Evolutionary conservation across 2,329 filamentous ascomycete species (phyloP), one percentile per base, ranked within the genome.

Genomic region (Neopestalotiopsis sp.): DNA sequence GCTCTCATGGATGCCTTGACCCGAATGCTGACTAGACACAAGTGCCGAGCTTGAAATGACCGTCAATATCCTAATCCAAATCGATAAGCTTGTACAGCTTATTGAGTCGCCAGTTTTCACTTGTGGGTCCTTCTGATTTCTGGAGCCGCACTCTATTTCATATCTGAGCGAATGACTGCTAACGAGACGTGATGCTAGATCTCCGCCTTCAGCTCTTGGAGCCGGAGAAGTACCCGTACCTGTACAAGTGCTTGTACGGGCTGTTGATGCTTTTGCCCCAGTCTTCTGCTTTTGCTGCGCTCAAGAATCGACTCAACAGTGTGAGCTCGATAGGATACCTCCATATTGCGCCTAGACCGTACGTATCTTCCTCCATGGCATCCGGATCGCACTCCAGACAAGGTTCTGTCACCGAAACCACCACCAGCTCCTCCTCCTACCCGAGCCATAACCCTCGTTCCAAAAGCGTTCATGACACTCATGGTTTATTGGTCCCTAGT

Each of bases 11-110:
- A 38, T 10, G 34, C 30, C 45, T 10, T n/a, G 2, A 61, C 49
- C 12, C 13, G 12, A 14, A 68, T 69, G 38, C 71, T 75, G 70
- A 79, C 57, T 38, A 40, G 61, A 71, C 66, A n/a, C 10, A 72
- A 97, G 94, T 81, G 96, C 94, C 69, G 96, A 99, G 76, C 86
- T 99, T 63, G 96, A 99, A 79, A 98, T 99, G 94, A 98, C 95
- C 0, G 96, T 99, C 74, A 97, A 97, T 75, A 97, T 98, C 81
- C 88, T 99, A 67, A 99, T 99, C 58, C 97, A 99, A 79, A 98
- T 99, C 74, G 96, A 99, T 81, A 99, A 99, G 80, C 87, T 99
- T 17, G 96, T 99, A 13, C 96, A 99, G 79, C 87, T 99, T 17
- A 90, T 99, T 52, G 96, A 99, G 79, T 98, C 95, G 0, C 96